Evolutionary conservation across 148 eudicot genomes (phyloP).

Genomic region (Camellia granthamiana): DNA sequence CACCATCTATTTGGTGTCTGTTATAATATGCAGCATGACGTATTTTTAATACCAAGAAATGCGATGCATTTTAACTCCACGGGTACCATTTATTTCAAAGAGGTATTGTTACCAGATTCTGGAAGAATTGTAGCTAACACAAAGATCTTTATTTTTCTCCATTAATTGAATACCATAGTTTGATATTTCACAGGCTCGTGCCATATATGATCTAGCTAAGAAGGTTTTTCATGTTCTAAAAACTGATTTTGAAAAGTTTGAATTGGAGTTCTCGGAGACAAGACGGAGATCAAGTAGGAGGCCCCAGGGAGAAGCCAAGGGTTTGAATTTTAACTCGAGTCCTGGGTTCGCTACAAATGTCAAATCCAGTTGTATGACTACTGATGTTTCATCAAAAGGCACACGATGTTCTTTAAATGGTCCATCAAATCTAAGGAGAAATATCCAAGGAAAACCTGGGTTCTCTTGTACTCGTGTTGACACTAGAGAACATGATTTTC

Average conservation of each 20-base stretch:
- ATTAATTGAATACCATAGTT: background rate
- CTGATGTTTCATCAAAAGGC: no score
- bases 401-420: no score
- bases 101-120: conserved; percentile 42
- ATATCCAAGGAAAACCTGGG: no score
- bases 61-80: conserved; percentile 84
- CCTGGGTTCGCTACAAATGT: conserved; percentile 24
- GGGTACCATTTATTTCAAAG: conserved; percentile 63
- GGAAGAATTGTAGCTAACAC: background rate
- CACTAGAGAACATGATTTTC: no score
- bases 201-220: conserved; percentile 64
- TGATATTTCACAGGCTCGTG: conserved; percentile 61
- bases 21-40: conserved; percentile 58
- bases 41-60: conserved; percentile 65
- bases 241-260: conserved; percentile 60
- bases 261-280: conserved; percentile 46
- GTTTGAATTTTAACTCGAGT: conserved; percentile 18
- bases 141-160: background rate
- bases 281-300: conserved; percentile 60
- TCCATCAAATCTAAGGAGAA: no score
- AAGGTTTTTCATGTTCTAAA: conserved; percentile 60
- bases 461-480: no score
- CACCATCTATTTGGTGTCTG: background rate
- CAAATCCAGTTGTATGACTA: no score
- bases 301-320: conserved; percentile 30